Evolutionary conservation across 2,329 filamentous ascomycete species (phyloP).

Genomic region (Salinomyces thailandicus): DNA sequence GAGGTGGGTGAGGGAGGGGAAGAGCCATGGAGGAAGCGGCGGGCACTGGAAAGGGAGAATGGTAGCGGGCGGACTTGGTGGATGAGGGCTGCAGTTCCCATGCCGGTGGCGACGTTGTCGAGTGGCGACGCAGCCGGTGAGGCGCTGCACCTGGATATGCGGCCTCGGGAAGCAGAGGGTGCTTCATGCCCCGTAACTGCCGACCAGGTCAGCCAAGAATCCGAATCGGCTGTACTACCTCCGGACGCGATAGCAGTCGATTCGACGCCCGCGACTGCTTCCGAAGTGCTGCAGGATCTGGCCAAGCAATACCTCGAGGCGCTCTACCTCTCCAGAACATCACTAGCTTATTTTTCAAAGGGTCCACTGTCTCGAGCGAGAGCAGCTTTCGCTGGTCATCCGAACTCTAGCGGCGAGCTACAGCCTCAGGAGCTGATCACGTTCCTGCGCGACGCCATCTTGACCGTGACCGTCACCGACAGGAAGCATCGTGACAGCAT

Average conservation of each 20-base stretch:
- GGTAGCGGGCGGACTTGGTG: conserved; percentile 16
- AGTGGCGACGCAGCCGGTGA: neutral
- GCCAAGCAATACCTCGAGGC: conserved; percentile 32
- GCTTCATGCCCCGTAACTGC: neutral
- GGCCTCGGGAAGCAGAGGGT: neutral
- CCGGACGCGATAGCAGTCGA: neutral
- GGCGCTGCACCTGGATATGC: neutral
- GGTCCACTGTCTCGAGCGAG: conserved; percentile 66
- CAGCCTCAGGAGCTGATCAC: conserved; percentile 54
- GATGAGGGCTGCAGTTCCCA: conserved; percentile 11
- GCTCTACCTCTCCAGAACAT: conserved; percentile 49
- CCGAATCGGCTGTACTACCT: neutral
- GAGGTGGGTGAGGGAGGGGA: conserved; percentile 23
- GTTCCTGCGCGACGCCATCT: conserved; percentile 47
- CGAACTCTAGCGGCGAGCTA: conserved; percentile 42
- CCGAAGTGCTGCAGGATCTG: conserved; percentile 18
- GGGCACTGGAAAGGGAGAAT: conserved; percentile 7
- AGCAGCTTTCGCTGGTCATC: conserved; percentile 56
- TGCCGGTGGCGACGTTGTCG: neutral
- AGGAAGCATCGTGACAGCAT: conserved; percentile 70
- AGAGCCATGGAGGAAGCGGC: conserved; percentile 16
- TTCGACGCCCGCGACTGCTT: neutral
- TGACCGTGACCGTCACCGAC: conserved; percentile 50
- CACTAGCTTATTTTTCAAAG: conserved; percentile 74
- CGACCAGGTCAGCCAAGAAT: neutral